These are phyloP conservation scores for Inonotus obliquus DNA, from an alignment of 1,284 basidiomycete genomes.

Conservation along the genomic window DNA sequence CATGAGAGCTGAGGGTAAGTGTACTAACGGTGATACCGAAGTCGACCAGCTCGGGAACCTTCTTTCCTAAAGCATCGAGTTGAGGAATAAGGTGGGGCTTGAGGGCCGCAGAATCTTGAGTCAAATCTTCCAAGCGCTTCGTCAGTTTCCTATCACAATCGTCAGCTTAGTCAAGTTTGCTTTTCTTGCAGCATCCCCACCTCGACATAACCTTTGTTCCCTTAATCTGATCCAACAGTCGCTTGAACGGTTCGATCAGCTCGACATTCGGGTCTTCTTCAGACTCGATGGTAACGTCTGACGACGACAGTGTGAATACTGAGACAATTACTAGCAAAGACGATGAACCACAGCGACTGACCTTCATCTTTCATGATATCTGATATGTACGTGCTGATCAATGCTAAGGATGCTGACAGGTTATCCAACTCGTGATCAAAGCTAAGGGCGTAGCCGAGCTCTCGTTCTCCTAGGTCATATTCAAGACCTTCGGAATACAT, in stretches of 20 bases:
- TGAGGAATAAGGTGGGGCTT: conserved; percentile 66
- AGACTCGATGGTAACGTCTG: conserved; percentile 70
- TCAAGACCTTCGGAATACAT: conserved; percentile 78
- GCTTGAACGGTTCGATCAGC: conserved; percentile 78
- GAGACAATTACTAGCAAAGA: background rate
- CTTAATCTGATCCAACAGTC: conserved; percentile 76
- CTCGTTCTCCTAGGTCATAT: conserved; percentile 84
- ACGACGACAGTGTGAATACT: background rate
- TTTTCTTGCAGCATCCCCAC: conserved; percentile 37
- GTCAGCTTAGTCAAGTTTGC: background rate
- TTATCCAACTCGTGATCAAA: conserved; percentile 90
- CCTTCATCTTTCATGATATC: conserved; percentile 73
- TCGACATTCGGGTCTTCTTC: conserved; percentile 70
- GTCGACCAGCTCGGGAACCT: conserved; percentile 79
- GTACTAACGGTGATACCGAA: conserved; percentile 78
- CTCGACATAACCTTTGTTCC: conserved; percentile 76
- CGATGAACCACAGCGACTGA: conserved; percentile 27
- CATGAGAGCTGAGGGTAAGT: background rate
- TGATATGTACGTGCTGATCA: conserved; percentile 81
- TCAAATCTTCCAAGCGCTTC: conserved; percentile 78
- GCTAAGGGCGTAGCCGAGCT: conserved; percentile 75
- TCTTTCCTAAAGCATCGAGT: conserved; percentile 65
- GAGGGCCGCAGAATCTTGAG: conserved; percentile 65
- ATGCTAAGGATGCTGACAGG: conserved; percentile 84
- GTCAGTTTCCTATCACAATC: conserved; percentile 67